These are phyloP conservation scores for Neurospora sp. DNA, from an alignment of 495 filamentous ascomycete genomes.

Conservation along the genomic window DNA sequence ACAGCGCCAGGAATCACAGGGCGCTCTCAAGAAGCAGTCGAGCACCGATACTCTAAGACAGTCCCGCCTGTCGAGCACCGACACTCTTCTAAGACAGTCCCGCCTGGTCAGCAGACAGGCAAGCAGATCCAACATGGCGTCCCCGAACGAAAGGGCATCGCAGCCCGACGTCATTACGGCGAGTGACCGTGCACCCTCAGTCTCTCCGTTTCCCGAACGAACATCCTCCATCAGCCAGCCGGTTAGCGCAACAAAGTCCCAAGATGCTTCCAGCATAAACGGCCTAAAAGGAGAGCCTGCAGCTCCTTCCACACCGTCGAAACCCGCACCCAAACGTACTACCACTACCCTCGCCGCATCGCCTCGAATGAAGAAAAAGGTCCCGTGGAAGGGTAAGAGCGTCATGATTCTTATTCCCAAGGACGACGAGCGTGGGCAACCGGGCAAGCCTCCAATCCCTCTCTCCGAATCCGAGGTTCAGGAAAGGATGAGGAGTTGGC, in stretches of 20 bases:
- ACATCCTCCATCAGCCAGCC: slow-evolving; percentile 2
- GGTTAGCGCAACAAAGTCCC: slow-evolving; percentile 18
- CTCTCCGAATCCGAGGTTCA: slow-evolving; percentile 53
- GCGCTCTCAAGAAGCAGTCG: slow-evolving; percentile 36
- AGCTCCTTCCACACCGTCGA: slow-evolving; percentile 28
- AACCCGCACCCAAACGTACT: slow-evolving; percentile 17
- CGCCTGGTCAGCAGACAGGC: slow-evolving; percentile 35
- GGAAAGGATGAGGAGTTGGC: slow-evolving; percentile 58
- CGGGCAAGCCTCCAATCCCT: slow-evolving; percentile 46
- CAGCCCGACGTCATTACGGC: slow-evolving; percentile 16
- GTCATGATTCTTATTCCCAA: slow-evolving; percentile 61
- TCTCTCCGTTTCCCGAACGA: slow-evolving; percentile 15
- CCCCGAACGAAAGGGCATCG: slow-evolving; percentile 20
- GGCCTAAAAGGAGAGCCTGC: slow-evolving; percentile 31
- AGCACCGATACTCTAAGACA: slow-evolving; percentile 59
- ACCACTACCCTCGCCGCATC: slow-evolving; percentile 15
- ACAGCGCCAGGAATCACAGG: slow-evolving; percentile 29
- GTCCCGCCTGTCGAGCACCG: slow-evolving; percentile 50
- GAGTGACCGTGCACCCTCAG: slow-evolving; percentile 16
- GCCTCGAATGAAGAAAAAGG: slow-evolving; percentile 42
- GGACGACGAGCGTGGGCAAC: slow-evolving; percentile 54
- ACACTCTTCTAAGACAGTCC: slow-evolving; percentile 54
- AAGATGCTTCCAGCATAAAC: slow-evolving; percentile 14
- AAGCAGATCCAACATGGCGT: slow-evolving; percentile 25
- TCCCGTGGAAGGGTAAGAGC: slow-evolving; percentile 63